Conservation (phyloP, 1,284 basidiomycete species). For the Melampsora medusae region DNA sequence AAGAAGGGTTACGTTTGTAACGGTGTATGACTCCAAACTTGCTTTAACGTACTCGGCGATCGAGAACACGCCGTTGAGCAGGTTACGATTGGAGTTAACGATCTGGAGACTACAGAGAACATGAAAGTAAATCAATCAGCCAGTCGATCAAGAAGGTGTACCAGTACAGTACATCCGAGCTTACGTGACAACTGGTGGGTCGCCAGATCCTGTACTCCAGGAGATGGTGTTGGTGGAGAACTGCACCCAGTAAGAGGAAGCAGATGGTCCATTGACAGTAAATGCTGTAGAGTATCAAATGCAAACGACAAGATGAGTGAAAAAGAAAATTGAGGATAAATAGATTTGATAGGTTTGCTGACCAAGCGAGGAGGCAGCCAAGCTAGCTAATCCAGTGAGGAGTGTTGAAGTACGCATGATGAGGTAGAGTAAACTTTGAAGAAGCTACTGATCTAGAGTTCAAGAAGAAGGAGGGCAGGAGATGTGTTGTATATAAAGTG, state of each 20-base stretch:
- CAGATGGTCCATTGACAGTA: conserved; percentile 26
- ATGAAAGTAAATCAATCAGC: no score
- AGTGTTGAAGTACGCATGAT: no score
- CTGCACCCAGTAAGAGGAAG: conserved; percentile 30
- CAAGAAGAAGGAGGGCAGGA: no score
- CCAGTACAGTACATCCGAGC: background rate
- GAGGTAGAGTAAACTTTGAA: no score
- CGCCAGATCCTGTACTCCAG: conserved; percentile 10
- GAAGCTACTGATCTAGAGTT: no score
- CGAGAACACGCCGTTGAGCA: conserved; percentile 37
- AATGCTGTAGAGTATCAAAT: conserved; percentile 4
- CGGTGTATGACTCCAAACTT: conserved; percentile 16
- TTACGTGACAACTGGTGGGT: conserved; percentile 24
- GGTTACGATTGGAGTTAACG: conserved; percentile 17
- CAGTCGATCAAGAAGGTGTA: no score
- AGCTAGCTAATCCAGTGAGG: no score
- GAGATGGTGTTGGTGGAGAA: conserved; percentile 34
- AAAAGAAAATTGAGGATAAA: no score
- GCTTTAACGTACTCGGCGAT: conserved; percentile 42
- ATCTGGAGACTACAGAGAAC: conserved; percentile 36
- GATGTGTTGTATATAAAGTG: no score
- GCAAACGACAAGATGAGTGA: background rate
- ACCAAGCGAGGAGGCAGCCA: no score
- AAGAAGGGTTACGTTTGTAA: conserved; percentile 38
- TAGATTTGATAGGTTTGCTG: no score